Percentiles rank a stretch among this genome's conserved stretches.
phyloP scores from a whole-genome alignment of 306 rosid genomes.

The Pyrus pyrifolia region DNA sequence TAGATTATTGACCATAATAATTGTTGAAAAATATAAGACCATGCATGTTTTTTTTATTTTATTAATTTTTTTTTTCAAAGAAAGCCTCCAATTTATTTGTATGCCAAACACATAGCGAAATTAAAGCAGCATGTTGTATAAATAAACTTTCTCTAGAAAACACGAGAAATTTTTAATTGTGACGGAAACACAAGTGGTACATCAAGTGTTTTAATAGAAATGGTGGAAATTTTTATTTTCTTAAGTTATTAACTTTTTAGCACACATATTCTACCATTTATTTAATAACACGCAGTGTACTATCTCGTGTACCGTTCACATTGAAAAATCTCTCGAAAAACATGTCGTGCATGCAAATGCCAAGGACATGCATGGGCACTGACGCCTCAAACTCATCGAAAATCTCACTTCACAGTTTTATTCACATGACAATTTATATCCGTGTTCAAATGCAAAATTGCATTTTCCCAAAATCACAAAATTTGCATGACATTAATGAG shows the following conservation, averaged over 20 bases:
- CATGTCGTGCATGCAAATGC: neutral
- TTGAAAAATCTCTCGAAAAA: neutral
- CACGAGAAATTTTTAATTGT: neutral
- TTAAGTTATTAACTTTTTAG: too few species aligned
- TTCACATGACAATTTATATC: neutral
- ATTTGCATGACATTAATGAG: neutral
- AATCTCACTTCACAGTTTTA: neutral
- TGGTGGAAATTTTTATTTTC: too few species aligned
- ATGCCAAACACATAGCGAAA: neutral
- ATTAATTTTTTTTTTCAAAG: neutral
- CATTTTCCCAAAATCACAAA: neutral
- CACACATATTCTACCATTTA: too few species aligned
- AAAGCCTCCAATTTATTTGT: neutral
- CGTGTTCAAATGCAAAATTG: neutral
- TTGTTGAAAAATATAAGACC: too few species aligned
- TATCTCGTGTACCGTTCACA: too few species aligned
- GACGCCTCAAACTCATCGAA: neutral
- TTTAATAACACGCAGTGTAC: too few species aligned
- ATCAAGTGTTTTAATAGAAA: too few species aligned
- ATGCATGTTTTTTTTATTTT: too few species aligned
- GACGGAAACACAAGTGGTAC: too few species aligned
- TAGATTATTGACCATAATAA: too few species aligned
- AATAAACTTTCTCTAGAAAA: neutral
- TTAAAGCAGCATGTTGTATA: neutral
- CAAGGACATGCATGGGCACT: neutral